phyloP scores from a whole-genome alignment of 805 yeast species.

The Sungouiella blattae region DNA sequence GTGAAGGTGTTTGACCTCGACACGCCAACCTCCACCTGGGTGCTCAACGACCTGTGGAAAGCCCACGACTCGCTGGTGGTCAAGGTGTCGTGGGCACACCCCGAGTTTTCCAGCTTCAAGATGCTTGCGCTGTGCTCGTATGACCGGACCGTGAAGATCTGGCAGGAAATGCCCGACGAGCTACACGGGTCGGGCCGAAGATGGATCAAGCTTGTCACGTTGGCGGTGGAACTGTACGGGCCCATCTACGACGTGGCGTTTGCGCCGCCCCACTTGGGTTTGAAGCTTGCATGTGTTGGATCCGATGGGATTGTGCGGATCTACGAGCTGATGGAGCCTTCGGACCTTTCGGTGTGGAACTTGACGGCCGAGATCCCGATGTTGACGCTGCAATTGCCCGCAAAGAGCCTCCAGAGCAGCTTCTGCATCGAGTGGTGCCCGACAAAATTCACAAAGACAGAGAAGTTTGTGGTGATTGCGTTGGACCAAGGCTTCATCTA shows the following conservation, averaged over 20 bases:
- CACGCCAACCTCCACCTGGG: conserved; percentile 69
- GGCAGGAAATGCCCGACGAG: conserved; percentile 88
- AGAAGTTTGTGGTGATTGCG: conserved; percentile 79
- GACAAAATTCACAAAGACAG: conserved; percentile 67
- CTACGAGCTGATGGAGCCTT: conserved; percentile 86
- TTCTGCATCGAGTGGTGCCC: conserved; percentile 91
- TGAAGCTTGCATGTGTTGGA: conserved; percentile 82
- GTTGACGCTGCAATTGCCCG: conserved; percentile 62
- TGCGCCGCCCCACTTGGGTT: conserved; percentile 80
- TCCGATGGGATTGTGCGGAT: conserved; percentile 82
- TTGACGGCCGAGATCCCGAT: conserved; percentile 68
- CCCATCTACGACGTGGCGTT: conserved; percentile 88
- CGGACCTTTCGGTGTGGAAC: conserved; percentile 82
- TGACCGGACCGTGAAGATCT: conserved; percentile 82
- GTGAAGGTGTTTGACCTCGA: conserved; percentile 83
- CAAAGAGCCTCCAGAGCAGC: conserved; percentile 77
- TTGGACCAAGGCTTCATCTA: conserved; percentile 85
- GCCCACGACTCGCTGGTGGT: conserved; percentile 92
- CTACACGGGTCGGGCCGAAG: conserved; percentile 74
- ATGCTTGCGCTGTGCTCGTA: conserved; percentile 83
- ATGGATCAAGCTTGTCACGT: conserved; percentile 72
- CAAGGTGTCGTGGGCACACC: conserved; percentile 87
- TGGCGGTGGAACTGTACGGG: conserved; percentile 78
- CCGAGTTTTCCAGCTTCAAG: conserved; percentile 75
- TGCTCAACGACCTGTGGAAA: conserved; percentile 83